Evolutionary conservation across 768 basidiomycete species (phyloP).

Genomic region (Paxillus ammoniavirescens): DNA sequence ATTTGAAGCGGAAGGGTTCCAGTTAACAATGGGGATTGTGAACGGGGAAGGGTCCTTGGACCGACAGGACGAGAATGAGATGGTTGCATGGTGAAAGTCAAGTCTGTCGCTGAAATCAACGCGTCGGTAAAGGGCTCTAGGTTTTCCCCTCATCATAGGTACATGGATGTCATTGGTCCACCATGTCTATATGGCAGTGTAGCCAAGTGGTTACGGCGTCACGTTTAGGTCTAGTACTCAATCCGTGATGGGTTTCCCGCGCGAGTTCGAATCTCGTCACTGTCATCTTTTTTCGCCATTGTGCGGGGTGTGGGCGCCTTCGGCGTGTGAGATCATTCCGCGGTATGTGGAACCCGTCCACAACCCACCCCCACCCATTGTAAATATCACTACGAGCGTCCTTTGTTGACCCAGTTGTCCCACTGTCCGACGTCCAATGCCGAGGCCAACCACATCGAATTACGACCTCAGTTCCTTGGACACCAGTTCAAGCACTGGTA

Average conservation of each 20-base stretch:
- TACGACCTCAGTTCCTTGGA: conserved; percentile 10
- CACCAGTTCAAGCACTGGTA: conserved; percentile 10
- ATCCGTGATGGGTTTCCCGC: conserved; percentile 58
- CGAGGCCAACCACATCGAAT: conserved; percentile 2
- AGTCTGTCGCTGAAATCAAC: conserved; percentile 1
- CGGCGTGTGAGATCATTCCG: neutral
- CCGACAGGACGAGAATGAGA: conserved; percentile 46
- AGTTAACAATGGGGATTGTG: conserved; percentile 41
- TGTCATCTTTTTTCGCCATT: conserved; percentile 35
- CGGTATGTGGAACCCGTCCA: conserved; percentile 6
- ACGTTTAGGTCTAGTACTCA: conserved; percentile 46
- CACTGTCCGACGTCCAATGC: conserved; percentile 17
- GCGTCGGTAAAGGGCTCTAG: conserved; percentile 6
- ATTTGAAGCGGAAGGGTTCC: conserved; percentile 41
- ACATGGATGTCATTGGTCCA: too few relatives aligned
- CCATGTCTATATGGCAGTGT: conserved; percentile 38
- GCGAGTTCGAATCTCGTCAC: conserved; percentile 62
- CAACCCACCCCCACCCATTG: neutral
- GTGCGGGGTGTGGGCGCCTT: too few relatives aligned
- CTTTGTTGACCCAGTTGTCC: neutral
- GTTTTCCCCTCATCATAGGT: too few relatives aligned
- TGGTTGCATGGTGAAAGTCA: conserved; percentile 25
- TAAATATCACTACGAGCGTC: conserved; percentile 1
- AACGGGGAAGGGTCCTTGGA: conserved; percentile 44
- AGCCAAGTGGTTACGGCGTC: conserved; percentile 62